Evolutionary conservation across 164 flowering plant species (phyloP).

Genomic region (Magnolia sinica): DNA sequence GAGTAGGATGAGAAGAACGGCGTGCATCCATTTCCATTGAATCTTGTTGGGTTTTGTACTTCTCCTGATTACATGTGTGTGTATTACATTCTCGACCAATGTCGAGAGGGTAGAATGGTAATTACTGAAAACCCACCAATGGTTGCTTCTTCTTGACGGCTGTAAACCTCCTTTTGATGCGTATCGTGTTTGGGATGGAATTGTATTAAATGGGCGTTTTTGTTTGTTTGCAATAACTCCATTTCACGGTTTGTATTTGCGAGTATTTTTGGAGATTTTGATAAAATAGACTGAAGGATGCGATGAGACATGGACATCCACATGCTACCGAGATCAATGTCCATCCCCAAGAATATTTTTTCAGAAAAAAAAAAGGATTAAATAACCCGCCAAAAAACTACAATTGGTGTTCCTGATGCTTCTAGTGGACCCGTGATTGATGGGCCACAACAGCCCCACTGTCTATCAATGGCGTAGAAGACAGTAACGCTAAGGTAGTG

Average conservation of each 20-base stretch:
- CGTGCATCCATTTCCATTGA: constrained; percentile 7
- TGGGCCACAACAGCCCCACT: not conserved
- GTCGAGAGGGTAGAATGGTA: not conserved
- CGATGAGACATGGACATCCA: constrained; percentile 41
- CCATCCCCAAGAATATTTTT: constrained; percentile 32
- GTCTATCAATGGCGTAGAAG: not conserved
- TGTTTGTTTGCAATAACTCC: constrained; percentile 2
- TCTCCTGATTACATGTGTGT: constrained; percentile 42
- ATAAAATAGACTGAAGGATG: constrained; percentile 18
- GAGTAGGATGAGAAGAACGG: constrained; percentile 29
- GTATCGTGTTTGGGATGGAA: not conserved
- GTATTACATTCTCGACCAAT: not conserved
- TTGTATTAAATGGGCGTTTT: not conserved
- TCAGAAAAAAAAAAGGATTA: not conserved
- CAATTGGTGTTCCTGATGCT: not conserved
- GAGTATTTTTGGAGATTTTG: not conserved
- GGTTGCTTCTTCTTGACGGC: not conserved
- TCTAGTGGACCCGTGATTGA: too few relatives aligned
- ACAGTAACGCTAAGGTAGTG: too few relatives aligned
- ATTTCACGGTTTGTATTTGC: not conserved
- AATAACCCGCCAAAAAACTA: not conserved
- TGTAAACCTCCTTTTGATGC: not conserved
- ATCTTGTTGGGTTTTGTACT: constrained; percentile 30
- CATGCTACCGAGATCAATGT: constrained; percentile 56
- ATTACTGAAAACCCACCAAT: not conserved